phyloP scores from a whole-genome alignment of 2,329 filamentous ascomycete species.

The Nemania sp. region DNA sequence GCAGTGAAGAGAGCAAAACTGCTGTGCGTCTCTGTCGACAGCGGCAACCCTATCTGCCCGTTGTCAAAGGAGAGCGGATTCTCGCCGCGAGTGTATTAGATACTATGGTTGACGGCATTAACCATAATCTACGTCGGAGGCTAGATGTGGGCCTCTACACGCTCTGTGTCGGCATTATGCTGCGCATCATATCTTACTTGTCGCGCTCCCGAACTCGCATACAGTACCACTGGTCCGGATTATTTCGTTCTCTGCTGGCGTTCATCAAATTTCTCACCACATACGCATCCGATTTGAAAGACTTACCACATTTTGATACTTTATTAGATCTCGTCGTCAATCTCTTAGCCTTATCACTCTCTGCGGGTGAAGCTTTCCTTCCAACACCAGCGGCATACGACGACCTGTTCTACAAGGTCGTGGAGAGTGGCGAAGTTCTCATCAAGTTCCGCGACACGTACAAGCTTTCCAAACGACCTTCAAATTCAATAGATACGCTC shows the following conservation, averaged over 20 bases:
- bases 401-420: constrained; percentile 97
- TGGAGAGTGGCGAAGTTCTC: constrained; percentile 85
- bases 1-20: constrained; percentile 74
- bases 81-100: constrained; percentile 80
- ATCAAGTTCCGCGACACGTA: constrained; percentile 82
- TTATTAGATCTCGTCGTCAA: constrained; percentile 80
- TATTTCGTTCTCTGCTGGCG: constrained; percentile 86
- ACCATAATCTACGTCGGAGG: constrained; percentile 85
- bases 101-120: constrained; percentile 85
- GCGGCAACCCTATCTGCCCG: constrained; percentile 79
- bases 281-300: constrained; percentile 77
- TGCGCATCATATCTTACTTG: constrained; percentile 82
- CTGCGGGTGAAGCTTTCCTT: constrained; percentile 85
- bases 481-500: constrained; percentile 79
- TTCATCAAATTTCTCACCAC: constrained; percentile 89
- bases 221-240: constrained; percentile 89
- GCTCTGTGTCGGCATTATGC: constrained; percentile 77
- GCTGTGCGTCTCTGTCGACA: constrained; percentile 85
- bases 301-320: constrained; percentile 67
- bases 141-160: constrained; percentile 86
- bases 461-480: constrained; percentile 57
- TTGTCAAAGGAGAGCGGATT: constrained; percentile 71
- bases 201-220: constrained; percentile 81
- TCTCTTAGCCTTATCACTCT: constrained; percentile 80
- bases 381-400: constrained; percentile 88